Base-by-base conservation (phyloP, 768 basidiomycete genomes). In the Mycena venus region DNA sequence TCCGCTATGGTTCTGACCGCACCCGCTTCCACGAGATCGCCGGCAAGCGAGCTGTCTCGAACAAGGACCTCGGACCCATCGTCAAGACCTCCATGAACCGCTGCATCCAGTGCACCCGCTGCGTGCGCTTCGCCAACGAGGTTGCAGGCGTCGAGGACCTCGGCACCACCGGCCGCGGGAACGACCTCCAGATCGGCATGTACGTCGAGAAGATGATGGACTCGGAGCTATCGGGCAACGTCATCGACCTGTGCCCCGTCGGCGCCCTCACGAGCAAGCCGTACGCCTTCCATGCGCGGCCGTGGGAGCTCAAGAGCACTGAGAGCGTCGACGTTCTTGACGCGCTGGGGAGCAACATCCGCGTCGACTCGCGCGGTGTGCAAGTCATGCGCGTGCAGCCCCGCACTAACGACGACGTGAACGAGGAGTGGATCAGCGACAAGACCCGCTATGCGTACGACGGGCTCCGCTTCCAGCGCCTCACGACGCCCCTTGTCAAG, bases 351-450 rank as follows among this genome's bases (percentile, higher is more conserved):
- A 96, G 95, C 74, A 99, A 99, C 83, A 98, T 99, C 83, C 94
- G 97, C 55, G 89, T 99, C 68, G 97, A 99, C 83, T 97, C 97
- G 42, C 91, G 98, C 40, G 97, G 97, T 47, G 94, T 98, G 6
- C 92, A 96, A 82, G 98, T 99, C 75, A 99, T 99, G 97, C 93
- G 98, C 61, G 90, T 99, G 78, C 97, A 98, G 80, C 98, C 98
- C 1, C 91, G 95, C 80, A 95, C 96, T 61, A 99, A 99, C 82
- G 98, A 99, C 83, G 95, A 98, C 77, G 93, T 99, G 76, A 99
- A 99, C 83, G 98, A 99, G 87, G 98, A 99, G 84, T 99, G 98
- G 98, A 98, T 99, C 83, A 96, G 91, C 83, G 98, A 99, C 89
- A 99, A 99, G 90, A 97, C 98, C 2, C 95, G 98, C 70, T 97